Evolutionary conservation across 2,329 filamentous ascomycete genomes (phyloP).

Genomic region (Pseudogymnoascus sp.): DNA sequence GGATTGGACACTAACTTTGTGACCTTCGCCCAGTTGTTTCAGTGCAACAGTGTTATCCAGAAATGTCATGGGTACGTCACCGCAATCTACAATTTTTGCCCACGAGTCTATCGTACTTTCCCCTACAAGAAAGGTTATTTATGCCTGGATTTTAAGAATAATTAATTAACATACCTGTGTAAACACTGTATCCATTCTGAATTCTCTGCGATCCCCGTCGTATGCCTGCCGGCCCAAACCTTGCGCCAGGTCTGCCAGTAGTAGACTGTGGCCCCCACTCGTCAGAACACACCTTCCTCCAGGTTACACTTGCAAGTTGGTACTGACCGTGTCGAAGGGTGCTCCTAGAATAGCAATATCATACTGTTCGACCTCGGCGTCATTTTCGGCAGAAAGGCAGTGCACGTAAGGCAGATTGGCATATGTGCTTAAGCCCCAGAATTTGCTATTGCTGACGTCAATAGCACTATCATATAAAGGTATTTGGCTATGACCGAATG

Average conservation of each 20-base stretch:
- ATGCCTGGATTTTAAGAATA: constrained; percentile 18
- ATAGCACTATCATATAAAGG: constrained; percentile 2
- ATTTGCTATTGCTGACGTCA: background rate
- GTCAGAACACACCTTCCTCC: background rate
- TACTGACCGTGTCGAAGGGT: constrained; percentile 39
- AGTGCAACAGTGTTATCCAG: constrained; percentile 33
- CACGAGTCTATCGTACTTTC: constrained; percentile 34
- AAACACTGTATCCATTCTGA: constrained; percentile 26
- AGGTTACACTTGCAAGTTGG: background rate
- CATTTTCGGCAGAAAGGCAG: background rate
- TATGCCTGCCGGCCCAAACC: constrained; percentile 31
- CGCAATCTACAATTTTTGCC: constrained; percentile 42
- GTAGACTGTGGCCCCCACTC: background rate
- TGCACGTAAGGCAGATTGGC: constrained; percentile 16
- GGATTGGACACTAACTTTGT: background rate
- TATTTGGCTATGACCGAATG: background rate
- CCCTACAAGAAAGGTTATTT: constrained; percentile 22
- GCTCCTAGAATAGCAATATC: constrained; percentile 39
- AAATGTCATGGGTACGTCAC: constrained; percentile 38
- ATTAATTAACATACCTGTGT: constrained; percentile 34
- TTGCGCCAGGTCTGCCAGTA: constrained; percentile 30
- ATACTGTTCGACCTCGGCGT: constrained; percentile 1
- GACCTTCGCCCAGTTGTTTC: constrained; percentile 14
- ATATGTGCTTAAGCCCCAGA: constrained; percentile 15
- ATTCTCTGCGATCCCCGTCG: constrained; percentile 29